Evolutionary conservation across 805 yeast genomes (phyloP), one percentile per base, ranked within the genome.

Genomic region (Barnettozyma vustinii): DNA sequence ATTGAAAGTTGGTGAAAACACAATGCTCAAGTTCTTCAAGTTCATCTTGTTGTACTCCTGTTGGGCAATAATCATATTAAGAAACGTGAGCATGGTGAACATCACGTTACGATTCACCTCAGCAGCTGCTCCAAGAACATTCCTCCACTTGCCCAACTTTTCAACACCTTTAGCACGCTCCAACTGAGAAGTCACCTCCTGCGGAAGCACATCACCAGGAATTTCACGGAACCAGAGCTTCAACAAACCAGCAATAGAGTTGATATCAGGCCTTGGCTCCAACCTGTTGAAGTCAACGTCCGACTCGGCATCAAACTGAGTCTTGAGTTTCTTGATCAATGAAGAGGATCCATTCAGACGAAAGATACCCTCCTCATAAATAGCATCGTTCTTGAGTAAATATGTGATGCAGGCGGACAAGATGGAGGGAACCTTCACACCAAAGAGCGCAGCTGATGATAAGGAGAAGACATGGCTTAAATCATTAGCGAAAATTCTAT

Each of bases 331-430:
- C 54, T 83, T 79, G 37, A 87, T 88, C 46, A 84, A 75, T 1
- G 89, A 76, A 48, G 90, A 85, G 35, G 96, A 87, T 4, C 98
- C 98, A 66, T 91, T 87, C 49, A 90, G 70, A 52, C 99, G 74
- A 70, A 94, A 94, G 3, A 92, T 79, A 10, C 99, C 99, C 60
- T 90, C 96, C 64, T 88, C 94, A 52, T 77, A 77, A n/a, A 83
- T 71, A 0, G 96, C 96, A 20, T 83, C 80, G 23, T 82, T 76
- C 36, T 72, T 74, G 44, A 75, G 74, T 44, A 92, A 71, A 55
- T 76, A 87, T 49, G 80, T 84, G 32, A 91, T 60, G 60, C 96
- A 89, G 51, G 96, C 69, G 57, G 70, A 85, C 16, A 88, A 79
- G 8, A 92, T 81, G 37, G 90, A 80, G 1, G 99, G 97, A 18